phyloP scores from a whole-genome alignment of 176 grass and related monocot genomes.

The Bromus sterilis region DNA sequence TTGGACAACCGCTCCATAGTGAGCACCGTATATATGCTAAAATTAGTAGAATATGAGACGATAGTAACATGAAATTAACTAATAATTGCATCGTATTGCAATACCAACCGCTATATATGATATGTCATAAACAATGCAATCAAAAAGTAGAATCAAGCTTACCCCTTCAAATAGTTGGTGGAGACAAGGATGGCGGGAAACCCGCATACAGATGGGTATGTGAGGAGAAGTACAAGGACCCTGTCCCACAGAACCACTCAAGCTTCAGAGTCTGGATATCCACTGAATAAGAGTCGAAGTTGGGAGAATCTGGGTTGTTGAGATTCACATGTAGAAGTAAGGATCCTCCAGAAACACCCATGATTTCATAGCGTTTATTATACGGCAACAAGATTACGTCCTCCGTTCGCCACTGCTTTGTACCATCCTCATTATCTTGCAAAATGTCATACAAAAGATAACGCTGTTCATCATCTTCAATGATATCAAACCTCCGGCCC shows the following conservation, averaged over 20 bases:
- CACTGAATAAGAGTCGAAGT: not conserved
- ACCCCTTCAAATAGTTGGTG: constrained; percentile 1
- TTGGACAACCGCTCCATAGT: too few species aligned
- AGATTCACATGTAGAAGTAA: not conserved
- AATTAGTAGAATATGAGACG: too few species aligned
- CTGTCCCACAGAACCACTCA: not conserved
- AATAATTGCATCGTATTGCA: not conserved
- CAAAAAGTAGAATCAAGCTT: not conserved
- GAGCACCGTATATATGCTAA: too few species aligned
- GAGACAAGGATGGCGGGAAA: not conserved
- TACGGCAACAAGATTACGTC: not conserved
- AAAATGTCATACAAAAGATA: not conserved
- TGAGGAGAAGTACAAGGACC: not conserved
- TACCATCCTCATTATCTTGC: not conserved
- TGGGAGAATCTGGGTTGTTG: not conserved
- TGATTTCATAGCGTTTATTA: not conserved
- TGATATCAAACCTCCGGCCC: too few species aligned
- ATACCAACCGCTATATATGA: not conserved
- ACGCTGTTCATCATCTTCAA: too few species aligned
- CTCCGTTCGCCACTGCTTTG: not conserved
- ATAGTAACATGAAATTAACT: not conserved
- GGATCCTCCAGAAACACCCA: not conserved
- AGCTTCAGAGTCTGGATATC: not conserved
- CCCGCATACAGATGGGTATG: not conserved
- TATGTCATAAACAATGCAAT: not conserved